These are phyloP conservation scores for Coniochaeta sp. DNA, from an alignment of 2,329 filamentous ascomycete genomes.

Conservation along the genomic window DNA sequence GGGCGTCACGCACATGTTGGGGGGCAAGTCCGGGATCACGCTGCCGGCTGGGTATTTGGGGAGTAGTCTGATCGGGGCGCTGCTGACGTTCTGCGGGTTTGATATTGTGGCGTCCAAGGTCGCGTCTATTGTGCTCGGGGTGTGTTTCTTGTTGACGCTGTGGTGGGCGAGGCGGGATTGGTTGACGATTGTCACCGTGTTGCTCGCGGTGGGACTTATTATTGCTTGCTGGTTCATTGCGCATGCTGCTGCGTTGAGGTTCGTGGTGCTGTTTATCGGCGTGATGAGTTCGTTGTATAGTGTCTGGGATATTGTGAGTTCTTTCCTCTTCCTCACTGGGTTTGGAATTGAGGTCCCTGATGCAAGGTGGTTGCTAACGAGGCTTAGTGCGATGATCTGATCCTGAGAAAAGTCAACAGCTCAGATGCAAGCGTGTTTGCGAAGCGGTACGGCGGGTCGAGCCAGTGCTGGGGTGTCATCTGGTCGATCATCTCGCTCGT, in stretches of 20 bases:
- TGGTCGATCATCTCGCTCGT: slow-evolving; percentile 67
- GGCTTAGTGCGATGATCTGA: slow-evolving; percentile 65
- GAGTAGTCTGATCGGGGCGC: slow-evolving; percentile 66
- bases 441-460: slow-evolving; percentile 69
- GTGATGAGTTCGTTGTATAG: slow-evolving; percentile 77
- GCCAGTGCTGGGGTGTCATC: slow-evolving; percentile 72
- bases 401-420: slow-evolving; percentile 71
- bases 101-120: slow-evolving; percentile 75
- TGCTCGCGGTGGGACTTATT: slow-evolving; percentile 62
- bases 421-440: slow-evolving; percentile 77
- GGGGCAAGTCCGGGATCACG: slow-evolving; percentile 62
- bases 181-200: slow-evolving; percentile 65
- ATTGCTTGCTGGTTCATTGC: slow-evolving; percentile 74
- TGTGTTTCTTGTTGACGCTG: slow-evolving; percentile 69
- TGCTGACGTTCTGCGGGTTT: slow-evolving; percentile 74
- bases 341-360: neutral
- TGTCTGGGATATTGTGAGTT: slow-evolving; percentile 68
- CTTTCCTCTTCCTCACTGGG: neutral
- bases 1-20: slow-evolving; percentile 70
- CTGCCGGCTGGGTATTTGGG: slow-evolving; percentile 73
- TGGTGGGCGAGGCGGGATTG: slow-evolving; percentile 78
- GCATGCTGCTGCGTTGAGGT: slow-evolving; percentile 66
- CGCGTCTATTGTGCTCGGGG: slow-evolving; percentile 64
- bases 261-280: slow-evolving; percentile 66
- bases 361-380: neutral